Evolutionary conservation across 768 basidiomycete genomes (phyloP), one percentile per base, ranked within the genome.

Genomic region (Lanmaoa pseudosensibilis): DNA sequence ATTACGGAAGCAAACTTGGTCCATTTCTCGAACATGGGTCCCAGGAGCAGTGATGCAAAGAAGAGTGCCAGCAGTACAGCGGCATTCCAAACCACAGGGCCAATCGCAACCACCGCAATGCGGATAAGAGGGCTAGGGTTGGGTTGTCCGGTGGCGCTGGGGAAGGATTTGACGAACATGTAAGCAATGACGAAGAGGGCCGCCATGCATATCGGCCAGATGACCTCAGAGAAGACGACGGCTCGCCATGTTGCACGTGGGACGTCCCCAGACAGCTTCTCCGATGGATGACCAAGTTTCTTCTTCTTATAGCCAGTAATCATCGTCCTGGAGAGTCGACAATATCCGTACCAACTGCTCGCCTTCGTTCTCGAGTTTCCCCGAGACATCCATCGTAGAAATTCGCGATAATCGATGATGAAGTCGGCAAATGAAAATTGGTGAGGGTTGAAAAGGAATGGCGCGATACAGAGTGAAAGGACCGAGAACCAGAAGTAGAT

Each of bases 291-390:
- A 4, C 97, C 97, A 19, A 99, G 84, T 66, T 94, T 90, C 81
- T 98, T 99, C 81, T 97, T 92, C 85, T 98, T 98, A 81, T 94
- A 98, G 40, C 97, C 97, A 18, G 97, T 98, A 63, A 98, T 97
- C 85, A 92, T 90, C 10, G 97, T 99, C 60, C 97, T 78, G 37
- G 94, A 96, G 56, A 98, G 83, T 64, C 97, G 92, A 72, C 97
- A 99, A 75, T 98, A 99, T 2, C 97, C 97, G 71, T 98, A 96
- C 97, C 97, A 99, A 61, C 92, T 95, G 76, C 96, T 98, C 48
- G 92, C 90, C 70, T 98, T 96, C 16, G 92, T 89, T 65, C 94
- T 80, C 46, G 97, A 97, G 75, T 98, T 99, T 54, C 97, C 97
- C 55, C 97, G 85, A 11, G 93, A 97, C 95, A 99, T 98, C 97